These are phyloP conservation scores for Fusarium continuum DNA, from an alignment of 2,329 filamentous ascomycete species.

Conservation along the genomic window DNA sequence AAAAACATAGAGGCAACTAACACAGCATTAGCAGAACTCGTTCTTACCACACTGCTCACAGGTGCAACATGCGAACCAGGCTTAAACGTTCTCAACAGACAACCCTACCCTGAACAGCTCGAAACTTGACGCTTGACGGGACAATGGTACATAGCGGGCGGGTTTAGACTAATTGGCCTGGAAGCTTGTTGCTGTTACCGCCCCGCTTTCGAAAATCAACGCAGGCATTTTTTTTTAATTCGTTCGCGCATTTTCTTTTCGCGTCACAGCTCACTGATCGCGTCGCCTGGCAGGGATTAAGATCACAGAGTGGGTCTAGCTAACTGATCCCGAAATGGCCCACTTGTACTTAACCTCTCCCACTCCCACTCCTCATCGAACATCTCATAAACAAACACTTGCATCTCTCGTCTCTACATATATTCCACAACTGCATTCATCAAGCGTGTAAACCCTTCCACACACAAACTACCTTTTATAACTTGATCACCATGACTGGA, in stretches of 20 bases:
- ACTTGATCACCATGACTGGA: conserved; percentile 71
- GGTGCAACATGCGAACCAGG: too few relatives aligned
- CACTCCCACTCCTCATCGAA: conserved; percentile 40
- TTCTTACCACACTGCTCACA: too few relatives aligned
- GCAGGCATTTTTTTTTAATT: conserved; percentile 36
- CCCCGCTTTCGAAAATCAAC: conserved; percentile 28
- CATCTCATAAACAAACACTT: conserved; percentile 23
- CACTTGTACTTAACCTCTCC: conserved; percentile 52
- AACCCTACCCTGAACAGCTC: conserved; percentile 11
- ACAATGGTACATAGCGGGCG: neutral
- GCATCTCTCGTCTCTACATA: conserved; percentile 23
- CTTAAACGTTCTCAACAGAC: neutral
- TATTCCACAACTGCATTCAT: conserved; percentile 17
- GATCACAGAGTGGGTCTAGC: conserved; percentile 32
- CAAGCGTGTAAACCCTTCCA: conserved; percentile 24
- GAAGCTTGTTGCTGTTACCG: neutral
- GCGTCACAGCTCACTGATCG: conserved; percentile 33
- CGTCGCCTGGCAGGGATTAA: conserved; percentile 37
- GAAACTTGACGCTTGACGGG: neutral
- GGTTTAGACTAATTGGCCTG: conserved; percentile 1
- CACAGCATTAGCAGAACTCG: too few relatives aligned
- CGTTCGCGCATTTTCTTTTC: conserved; percentile 20
- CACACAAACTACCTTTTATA: conserved; percentile 22
- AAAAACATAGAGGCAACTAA: too few relatives aligned
- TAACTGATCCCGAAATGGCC: conserved; percentile 52